phyloP scores from a whole-genome alignment of 345 rosid genomes.

The Citrus hindsii region DNA sequence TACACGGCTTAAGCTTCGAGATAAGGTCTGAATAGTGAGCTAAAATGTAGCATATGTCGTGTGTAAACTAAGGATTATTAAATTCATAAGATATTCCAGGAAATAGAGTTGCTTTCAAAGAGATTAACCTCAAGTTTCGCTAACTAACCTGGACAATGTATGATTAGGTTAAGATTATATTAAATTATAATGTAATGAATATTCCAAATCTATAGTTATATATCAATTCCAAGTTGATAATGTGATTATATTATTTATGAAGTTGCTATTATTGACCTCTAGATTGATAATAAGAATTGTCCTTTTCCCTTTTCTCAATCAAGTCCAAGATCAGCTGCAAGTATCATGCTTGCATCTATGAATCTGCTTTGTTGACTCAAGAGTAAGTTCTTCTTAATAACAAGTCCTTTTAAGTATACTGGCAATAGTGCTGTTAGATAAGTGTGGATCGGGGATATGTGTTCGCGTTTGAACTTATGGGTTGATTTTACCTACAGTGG shows the following conservation, averaged over 20 bases:
- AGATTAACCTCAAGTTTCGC: conserved; percentile 7
- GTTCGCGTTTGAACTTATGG: not conserved
- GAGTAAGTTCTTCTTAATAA: not conserved
- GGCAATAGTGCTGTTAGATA: not conserved
- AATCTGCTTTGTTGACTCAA: not conserved
- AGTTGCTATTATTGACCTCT: conserved; percentile 14
- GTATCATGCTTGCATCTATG: not conserved
- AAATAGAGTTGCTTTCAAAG: conserved; percentile 16
- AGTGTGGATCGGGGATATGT: not conserved
- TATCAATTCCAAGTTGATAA: not conserved
- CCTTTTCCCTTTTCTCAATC: not conserved
- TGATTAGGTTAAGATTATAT: conserved; percentile 6
- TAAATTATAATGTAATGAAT: conserved; percentile 1
- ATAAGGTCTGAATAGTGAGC: conserved; percentile 25
- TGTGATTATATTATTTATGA: not conserved
- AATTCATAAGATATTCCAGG: not conserved
- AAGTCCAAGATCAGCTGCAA: not conserved
- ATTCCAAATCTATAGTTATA: not conserved
- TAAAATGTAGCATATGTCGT: not conserved
- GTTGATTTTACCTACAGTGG: too few relatives aligned
- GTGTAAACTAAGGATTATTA: not conserved
- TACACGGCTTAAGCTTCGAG: not conserved
- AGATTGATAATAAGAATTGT: conserved; percentile 1
- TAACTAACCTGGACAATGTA: not conserved
- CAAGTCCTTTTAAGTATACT: not conserved